These are phyloP conservation scores for Yamagishiella unicocca DNA, from an alignment of 139 green algal genomes.

Conservation along the genomic window DNA sequence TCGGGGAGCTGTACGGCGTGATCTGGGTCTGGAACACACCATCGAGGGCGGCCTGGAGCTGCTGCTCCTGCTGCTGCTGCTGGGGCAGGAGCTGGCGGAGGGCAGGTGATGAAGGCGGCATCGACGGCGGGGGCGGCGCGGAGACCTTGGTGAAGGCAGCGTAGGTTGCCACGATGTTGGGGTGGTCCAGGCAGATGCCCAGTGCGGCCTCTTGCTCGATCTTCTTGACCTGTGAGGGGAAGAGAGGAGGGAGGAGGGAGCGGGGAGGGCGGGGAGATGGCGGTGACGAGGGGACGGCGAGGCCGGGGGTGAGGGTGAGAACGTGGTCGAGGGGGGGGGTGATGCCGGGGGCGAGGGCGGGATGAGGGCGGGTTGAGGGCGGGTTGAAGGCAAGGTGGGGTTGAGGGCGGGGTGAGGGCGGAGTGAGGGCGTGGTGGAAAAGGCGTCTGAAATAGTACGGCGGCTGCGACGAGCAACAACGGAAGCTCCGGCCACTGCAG, in stretches of 20 bases:
- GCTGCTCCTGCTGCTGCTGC: not conserved
- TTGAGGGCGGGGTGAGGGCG: no score
- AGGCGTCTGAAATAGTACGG: no score
- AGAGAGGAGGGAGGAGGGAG: not conserved
- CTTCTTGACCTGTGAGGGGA: not conserved
- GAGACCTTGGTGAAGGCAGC: constrained; percentile 34
- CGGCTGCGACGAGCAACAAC: no score
- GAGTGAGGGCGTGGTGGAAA: no score
- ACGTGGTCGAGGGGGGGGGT: not conserved
- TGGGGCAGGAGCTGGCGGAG: not conserved
- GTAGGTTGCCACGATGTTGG: constrained; percentile 41
- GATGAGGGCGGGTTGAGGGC: no score
- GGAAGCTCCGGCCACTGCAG: no score
- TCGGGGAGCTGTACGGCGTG: not conserved
- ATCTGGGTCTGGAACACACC: not conserved
- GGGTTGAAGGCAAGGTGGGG: no score
- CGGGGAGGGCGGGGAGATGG: not conserved
- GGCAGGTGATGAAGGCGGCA: not conserved
- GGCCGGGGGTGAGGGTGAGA: not conserved
- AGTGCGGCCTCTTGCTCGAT: constrained; percentile 41
- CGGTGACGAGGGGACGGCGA: not conserved
- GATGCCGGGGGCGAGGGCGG: no score
- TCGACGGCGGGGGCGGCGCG: not conserved
- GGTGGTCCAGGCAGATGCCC: constrained; percentile 30
- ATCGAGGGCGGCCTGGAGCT: not conserved